Evolutionary conservation across 108 stramenopile genomes (phyloP), one percentile per base, ranked within the genome.

Genomic region (Skeletonema menzelii): DNA sequence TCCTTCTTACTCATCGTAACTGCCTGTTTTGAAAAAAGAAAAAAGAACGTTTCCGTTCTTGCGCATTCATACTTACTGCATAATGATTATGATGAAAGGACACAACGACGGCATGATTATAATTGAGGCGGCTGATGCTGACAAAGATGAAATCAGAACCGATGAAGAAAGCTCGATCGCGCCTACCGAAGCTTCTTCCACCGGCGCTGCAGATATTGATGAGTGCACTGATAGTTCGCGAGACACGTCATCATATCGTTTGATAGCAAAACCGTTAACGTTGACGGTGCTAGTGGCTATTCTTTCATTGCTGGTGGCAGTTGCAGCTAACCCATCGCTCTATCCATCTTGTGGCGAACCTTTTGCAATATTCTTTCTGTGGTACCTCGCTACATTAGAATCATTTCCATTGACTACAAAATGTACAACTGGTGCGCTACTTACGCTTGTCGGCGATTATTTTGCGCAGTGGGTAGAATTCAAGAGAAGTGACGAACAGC

Each of bases 351-450:
- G n/a, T 17, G 17, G 46, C 5, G 2, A 19, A 5, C n/a, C 4
- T 6, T 0, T 35, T 14, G 6, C 40, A 10, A 8, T 27, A 6
- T 20, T 70, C 38, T 74, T 59, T 14, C 19, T 66, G 3, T 77
- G 81, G 80, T 90, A 90, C 64, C 46, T 85, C 27, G 30, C 46
- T 5, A 44, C 38, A 12, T 56, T 91, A 20, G 84, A 83, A 42
- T 46, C 46, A 28, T 37, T 49, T 32, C 90, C 90, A 15, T 37
- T 88, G 13, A 10, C 78, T 5, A 92, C 91, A 15, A 92, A 92
- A 66, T 73, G 81, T 14, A 27, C 84, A 7, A 88, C 88, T 12
- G 77, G 85, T 27, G 86, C 64, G 11, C 46, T 87, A 10, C 86
- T 93, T 66, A 77, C 83, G 11, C 42, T 67, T 27, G 0, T 72